Evolutionary conservation across 1,284 basidiomycete species (phyloP), one percentile per base, ranked within the genome.

Genomic region (Athelia sp.): DNA sequence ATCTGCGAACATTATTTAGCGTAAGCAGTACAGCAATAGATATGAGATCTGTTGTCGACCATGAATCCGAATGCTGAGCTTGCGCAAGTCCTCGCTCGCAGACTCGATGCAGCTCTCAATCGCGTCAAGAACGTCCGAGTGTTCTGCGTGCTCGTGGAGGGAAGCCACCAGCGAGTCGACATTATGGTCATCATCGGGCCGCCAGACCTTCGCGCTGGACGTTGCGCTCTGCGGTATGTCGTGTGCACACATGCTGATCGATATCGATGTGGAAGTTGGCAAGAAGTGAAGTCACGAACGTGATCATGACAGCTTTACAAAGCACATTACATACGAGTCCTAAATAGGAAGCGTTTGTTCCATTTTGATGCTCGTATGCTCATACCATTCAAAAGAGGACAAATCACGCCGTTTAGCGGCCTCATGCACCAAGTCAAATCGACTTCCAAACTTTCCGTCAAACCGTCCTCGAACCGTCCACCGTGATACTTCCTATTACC

Each of bases 21-120:
- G 17, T 50, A 17, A 36, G 40, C 15, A n/a, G 6, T 22, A 19
- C 22, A 9, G 8, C 10, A n/a, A 13, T 17, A 38, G 4, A 19
- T 19, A 45, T 17, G 42, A 51, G 40, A 34, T 17, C 9, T 23
- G 18, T 18, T n/a, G 24, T 52, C 40, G 55, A 81, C 84, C 75
- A 57, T 86, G 85, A 18, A 90, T 87, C 57, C 84, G 78, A 23
- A 87, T 63, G 60, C 82, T 89, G n/a, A 90, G 65, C 43, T 63
- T 63, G 45, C 82, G 70, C 50, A 90, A 66, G 47, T 81, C 76
- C 0, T 62, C 62, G 49, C 78, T 73, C n/a, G 84, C 64, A 11
- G 62, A 68, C 47, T 80, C 74, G 40, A 90, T 73, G 45, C 71
- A 75, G 17, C 64, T 62, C 49, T 83, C 80, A 47, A 88, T 82